Percentiles rank a stretch among this genome's conserved stretches.
phyloP scores from a whole-genome alignment of 192 early-diverging fungal species.

The Entrophospora sp. region DNA sequence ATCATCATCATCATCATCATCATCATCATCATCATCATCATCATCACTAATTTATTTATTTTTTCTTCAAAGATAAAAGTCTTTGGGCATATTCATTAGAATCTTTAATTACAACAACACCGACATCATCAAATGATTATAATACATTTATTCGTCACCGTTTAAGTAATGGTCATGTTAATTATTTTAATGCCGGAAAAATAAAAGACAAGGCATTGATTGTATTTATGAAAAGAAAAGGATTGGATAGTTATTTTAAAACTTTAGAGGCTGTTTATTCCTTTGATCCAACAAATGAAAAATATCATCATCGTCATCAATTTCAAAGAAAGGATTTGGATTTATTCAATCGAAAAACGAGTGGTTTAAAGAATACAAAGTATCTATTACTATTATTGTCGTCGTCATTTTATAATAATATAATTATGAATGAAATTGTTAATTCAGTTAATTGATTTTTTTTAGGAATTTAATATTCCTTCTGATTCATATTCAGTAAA shows the following conservation, averaged over 20 bases:
- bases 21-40: too few species aligned
- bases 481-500: conserved; percentile 82
- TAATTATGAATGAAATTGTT: too few species aligned
- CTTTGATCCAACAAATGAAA: too few species aligned
- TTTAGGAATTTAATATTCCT: conserved; percentile 90
- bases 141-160: conserved; percentile 40
- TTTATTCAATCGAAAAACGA: conserved; percentile 27
- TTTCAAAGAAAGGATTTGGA: too few species aligned
- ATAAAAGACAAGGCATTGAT: conserved; percentile 30
- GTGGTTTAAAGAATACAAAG: conserved; percentile 51
- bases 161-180: conserved; percentile 40
- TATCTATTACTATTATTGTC: too few species aligned
- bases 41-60: too few species aligned
- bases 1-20: too few species aligned
- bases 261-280: conserved; percentile 30
- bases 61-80: conserved; percentile 39
- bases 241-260: conserved; percentile 28
- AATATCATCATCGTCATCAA: too few species aligned
- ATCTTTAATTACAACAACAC: conserved; percentile 26
- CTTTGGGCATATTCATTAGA: conserved; percentile 70
- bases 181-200: conserved; percentile 40
- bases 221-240: conserved; percentile 30
- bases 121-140: conserved; percentile 24
- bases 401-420: too few species aligned
- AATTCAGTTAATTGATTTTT: conserved; percentile 29